phyloP scores from a whole-genome alignment of 768 basidiomycete species.

The Tylopilus rubrobrunneus region DNA sequence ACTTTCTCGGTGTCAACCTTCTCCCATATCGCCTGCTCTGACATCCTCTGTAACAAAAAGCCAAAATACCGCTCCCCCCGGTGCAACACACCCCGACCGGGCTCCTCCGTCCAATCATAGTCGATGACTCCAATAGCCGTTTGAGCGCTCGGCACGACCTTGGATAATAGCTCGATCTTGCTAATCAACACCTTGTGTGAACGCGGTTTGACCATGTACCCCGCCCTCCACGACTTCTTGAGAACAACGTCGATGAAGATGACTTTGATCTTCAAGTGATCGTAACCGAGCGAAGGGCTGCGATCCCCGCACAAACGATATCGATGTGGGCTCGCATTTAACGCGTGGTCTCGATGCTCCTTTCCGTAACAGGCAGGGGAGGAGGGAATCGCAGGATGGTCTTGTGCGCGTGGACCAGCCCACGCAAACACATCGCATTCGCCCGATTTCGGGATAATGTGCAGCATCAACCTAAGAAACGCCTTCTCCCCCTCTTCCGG shows the following conservation, averaged over 20 bases:
- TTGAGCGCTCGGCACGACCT: background rate
- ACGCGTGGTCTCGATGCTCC: background rate
- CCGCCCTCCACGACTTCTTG: background rate
- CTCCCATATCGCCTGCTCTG: background rate
- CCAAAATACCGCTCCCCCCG: background rate
- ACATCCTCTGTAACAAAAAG: background rate
- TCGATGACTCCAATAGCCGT: conserved; percentile 2
- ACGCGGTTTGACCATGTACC: background rate
- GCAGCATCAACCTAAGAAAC: conserved; percentile 6
- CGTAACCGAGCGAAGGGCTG: conserved; percentile 1
- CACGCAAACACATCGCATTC: conserved; percentile 7
- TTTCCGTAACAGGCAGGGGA: conserved; percentile 4
- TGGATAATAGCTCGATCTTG: background rate
- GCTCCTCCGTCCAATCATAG: background rate
- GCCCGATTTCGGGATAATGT: background rate
- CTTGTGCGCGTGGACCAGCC: background rate
- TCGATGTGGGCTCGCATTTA: background rate
- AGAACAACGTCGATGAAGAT: background rate
- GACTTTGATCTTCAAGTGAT: conserved; percentile 6
- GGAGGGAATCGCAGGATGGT: conserved; percentile 6
- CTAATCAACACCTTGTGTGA: background rate
- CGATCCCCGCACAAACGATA: conserved; percentile 3
- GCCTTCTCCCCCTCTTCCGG: background rate
- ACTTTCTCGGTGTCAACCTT: conserved; percentile 4
- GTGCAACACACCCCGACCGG: background rate